Evolutionary conservation across 1,139 yeast species (phyloP).

Genomic region (Lodderomyces pseudojiufengensis): DNA sequence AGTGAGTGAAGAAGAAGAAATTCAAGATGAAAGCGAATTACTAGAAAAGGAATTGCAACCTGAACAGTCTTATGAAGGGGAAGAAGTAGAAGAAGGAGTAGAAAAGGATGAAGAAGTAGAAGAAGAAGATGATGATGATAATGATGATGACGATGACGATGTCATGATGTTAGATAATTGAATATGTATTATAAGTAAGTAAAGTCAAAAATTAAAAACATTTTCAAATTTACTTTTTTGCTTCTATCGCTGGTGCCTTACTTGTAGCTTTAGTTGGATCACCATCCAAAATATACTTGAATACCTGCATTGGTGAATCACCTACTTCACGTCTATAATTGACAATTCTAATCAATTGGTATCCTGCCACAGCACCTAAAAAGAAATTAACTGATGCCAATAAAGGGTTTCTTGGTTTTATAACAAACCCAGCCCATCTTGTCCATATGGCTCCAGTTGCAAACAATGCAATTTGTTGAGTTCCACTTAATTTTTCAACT

Average conservation of each 20-base stretch:
- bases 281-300: constrained; percentile 57
- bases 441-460: constrained; percentile 98
- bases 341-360: constrained; percentile 70
- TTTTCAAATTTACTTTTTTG: constrained; percentile 1
- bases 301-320: constrained; percentile 50
- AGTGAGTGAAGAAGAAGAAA: constrained; percentile 7
- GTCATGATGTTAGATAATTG: constrained; percentile 16
- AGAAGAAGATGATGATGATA: neutral
- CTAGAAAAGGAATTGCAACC: no score
- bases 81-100: constrained; percentile 6
- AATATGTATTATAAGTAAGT: constrained; percentile 6
- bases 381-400: constrained; percentile 94
- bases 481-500: constrained; percentile 84
- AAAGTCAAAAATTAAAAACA: neutral
- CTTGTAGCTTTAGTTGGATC: constrained; percentile 18
- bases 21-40: constrained; percentile 10
- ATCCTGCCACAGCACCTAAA: constrained; percentile 85
- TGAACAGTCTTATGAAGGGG: no score
- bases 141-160: constrained; percentile 9
- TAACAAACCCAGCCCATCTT: constrained; percentile 91
- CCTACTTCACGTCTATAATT: constrained; percentile 54
- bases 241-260: constrained; percentile 1
- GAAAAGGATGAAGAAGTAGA: constrained; percentile 12
- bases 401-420: constrained; percentile 80
- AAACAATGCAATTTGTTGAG: constrained; percentile 85